A percentile compares a stretch with the other conserved stretches of the same genome.
These are phyloP conservation scores for Colletotrichum siamense DNA, from an alignment of 2,329 filamentous ascomycete genomes.

Conservation along the genomic window DNA sequence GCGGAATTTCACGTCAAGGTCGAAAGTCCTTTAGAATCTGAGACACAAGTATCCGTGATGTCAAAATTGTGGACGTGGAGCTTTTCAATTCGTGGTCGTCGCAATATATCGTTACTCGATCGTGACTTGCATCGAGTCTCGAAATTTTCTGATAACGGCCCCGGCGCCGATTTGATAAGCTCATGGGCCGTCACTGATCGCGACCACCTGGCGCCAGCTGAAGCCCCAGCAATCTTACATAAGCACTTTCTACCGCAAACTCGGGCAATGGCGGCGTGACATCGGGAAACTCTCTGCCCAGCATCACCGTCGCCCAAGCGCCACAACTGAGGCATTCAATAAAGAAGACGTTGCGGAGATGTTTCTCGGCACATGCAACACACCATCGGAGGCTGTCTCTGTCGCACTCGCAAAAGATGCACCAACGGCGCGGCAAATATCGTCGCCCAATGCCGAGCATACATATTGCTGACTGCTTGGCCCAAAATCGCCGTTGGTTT, in stretches of 20 bases:
- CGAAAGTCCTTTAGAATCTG: fast-evolving
- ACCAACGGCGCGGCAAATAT: not conserved
- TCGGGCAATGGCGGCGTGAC: not conserved
- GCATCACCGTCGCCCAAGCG: not conserved
- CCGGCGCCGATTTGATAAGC: conserved; percentile 12
- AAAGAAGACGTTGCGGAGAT: not conserved
- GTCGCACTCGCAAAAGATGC: not conserved
- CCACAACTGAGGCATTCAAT: not conserved
- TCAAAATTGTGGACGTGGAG: not conserved
- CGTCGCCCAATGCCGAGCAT: not conserved
- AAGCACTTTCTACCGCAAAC: not conserved
- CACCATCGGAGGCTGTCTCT: not conserved
- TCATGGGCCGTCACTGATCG: not conserved
- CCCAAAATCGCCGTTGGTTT: not conserved
- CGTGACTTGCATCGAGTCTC: conserved; percentile 6
- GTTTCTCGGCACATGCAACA: not conserved
- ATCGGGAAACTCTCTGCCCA: not conserved
- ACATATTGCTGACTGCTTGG: not conserved
- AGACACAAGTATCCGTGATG: not conserved
- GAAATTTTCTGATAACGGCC: conserved; percentile 20
- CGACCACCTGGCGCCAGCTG: not conserved
- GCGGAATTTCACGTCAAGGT: not conserved
- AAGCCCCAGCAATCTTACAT: not conserved
- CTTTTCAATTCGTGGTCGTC: not conserved
- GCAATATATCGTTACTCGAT: not conserved